phyloP scores from a whole-genome alignment of 768 basidiomycete species.

The Lepiota subincarnata region DNA sequence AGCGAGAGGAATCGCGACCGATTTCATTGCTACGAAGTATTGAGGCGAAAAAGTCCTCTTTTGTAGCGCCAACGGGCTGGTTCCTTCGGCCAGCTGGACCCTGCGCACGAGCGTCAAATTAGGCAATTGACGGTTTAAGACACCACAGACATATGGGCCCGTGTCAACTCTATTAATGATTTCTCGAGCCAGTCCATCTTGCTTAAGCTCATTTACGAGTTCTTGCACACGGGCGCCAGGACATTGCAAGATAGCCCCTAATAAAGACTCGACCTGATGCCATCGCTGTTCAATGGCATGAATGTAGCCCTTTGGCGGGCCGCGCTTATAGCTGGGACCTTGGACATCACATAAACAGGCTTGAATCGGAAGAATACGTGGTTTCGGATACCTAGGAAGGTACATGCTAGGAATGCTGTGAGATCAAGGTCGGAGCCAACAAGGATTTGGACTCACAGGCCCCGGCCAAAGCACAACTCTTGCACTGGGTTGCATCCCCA shows the following conservation, averaged over 20 bases:
- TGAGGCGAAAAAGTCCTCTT: conserved; percentile 77
- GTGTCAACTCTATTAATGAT: conserved; percentile 73
- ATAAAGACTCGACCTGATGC: conserved; percentile 89
- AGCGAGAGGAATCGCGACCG: conserved; percentile 52
- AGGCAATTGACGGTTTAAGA: conserved; percentile 7
- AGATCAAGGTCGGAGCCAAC: conserved; percentile 14
- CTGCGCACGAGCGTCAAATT: conserved; percentile 29
- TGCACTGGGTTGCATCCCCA: conserved; percentile 49
- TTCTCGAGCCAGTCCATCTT: conserved; percentile 73
- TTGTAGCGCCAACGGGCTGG: conserved; percentile 59
- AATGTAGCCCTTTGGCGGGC: conserved; percentile 88
- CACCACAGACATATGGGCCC: conserved; percentile 66
- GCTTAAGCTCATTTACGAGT: conserved; percentile 57
- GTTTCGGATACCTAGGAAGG: conserved; percentile 49
- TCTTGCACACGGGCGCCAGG: conserved; percentile 60
- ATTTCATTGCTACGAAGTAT: conserved; percentile 58
- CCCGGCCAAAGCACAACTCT: conserved; percentile 56
- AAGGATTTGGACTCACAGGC: conserved; percentile 36
- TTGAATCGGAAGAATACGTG: neutral
- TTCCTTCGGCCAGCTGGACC: conserved; percentile 64
- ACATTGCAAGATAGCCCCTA: conserved; percentile 77
- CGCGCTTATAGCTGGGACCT: conserved; percentile 81
- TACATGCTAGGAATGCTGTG: conserved; percentile 45
- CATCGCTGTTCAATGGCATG: conserved; percentile 89
- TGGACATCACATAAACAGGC: neutral